These are phyloP conservation scores for Backusella parvicylindrica DNA, from an alignment of 192 early-diverging fungal species.

Conservation along the genomic window DNA sequence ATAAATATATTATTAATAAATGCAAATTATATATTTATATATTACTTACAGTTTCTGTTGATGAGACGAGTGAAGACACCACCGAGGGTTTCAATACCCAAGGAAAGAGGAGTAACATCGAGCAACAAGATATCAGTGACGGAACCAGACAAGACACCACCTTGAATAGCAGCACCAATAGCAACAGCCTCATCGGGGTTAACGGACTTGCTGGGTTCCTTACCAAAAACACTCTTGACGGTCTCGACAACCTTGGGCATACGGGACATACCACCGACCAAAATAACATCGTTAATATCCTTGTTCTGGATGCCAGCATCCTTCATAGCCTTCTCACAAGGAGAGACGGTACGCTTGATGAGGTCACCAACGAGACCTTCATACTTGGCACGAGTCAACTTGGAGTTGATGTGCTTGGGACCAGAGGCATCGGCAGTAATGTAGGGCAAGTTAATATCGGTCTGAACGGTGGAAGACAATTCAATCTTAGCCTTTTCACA, in stretches of 20 bases:
- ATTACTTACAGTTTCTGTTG: slow-evolving; percentile 64
- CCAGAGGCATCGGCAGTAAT: slow-evolving; percentile 85
- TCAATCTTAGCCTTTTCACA: slow-evolving; percentile 95
- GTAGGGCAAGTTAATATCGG: slow-evolving; percentile 96
- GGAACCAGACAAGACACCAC: slow-evolving; percentile 89
- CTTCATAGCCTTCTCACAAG: slow-evolving; percentile 88
- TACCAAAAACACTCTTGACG: slow-evolving; percentile 83
- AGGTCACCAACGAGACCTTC: slow-evolving; percentile 70
- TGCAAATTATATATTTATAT: neutral
- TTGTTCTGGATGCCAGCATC: slow-evolving; percentile 71
- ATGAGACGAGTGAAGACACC: slow-evolving; percentile 95
- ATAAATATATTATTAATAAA: neutral
- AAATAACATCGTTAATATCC: slow-evolving; percentile 91
- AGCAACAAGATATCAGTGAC: slow-evolving; percentile 91
- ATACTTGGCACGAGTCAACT: slow-evolving; percentile 80
- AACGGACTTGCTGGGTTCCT: slow-evolving; percentile 87
- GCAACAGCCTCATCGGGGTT: slow-evolving; percentile 98
- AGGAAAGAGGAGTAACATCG: slow-evolving; percentile 93
- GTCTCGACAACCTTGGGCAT: slow-evolving; percentile 93
- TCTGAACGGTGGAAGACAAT: slow-evolving; percentile 81
- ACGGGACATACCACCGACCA: slow-evolving; percentile 96
- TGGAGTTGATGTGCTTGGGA: slow-evolving; percentile 96
- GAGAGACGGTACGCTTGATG: slow-evolving; percentile 76
- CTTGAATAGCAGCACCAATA: slow-evolving; percentile 94
- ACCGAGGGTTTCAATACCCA: slow-evolving; percentile 95